Conservation (phyloP, 2,329 filamentous ascomycete species). For the Aspergillus bombycis region DNA sequence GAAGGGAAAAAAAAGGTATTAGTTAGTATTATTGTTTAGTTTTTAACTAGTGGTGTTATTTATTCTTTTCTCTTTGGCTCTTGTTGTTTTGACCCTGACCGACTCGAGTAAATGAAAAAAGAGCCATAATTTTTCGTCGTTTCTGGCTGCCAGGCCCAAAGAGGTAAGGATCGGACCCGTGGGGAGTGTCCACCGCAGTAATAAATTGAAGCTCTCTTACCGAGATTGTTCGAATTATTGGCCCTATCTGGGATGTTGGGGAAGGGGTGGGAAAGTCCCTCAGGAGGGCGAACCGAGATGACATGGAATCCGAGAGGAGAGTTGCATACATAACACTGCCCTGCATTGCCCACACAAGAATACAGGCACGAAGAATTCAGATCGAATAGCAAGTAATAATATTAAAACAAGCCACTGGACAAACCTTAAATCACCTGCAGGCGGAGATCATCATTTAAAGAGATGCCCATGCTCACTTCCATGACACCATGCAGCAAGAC, state of each 20-base stretch:
- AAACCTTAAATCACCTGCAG: conserved; percentile 11
- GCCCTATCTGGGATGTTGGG: background rate
- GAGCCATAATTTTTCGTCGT: background rate
- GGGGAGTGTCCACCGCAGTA: conserved; percentile 14
- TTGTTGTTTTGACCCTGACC: conserved; percentile 6
- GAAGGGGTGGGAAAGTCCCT: background rate
- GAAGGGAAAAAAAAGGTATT: background rate
- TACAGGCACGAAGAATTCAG: background rate
- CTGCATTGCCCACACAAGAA: background rate
- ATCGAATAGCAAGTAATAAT: background rate
- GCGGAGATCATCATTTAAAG: conserved; percentile 13
- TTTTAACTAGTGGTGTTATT: background rate
- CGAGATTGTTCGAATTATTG: background rate
- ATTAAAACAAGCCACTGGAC: background rate
- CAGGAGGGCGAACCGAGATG: background rate
- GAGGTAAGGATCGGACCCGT: conserved; percentile 19
- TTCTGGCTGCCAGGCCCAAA: conserved; percentile 13
- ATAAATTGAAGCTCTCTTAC: background rate
- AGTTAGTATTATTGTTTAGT: background rate
- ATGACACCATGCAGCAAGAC: too few relatives aligned
- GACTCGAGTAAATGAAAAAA: conserved; percentile 2
- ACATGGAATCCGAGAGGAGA: background rate
- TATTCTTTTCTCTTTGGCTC: conserved; percentile 4
- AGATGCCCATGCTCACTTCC: background rate
- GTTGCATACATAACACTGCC: background rate